phyloP scores from a whole-genome alignment of 176 grass and related monocot species.

The Themeda triandra region DNA sequence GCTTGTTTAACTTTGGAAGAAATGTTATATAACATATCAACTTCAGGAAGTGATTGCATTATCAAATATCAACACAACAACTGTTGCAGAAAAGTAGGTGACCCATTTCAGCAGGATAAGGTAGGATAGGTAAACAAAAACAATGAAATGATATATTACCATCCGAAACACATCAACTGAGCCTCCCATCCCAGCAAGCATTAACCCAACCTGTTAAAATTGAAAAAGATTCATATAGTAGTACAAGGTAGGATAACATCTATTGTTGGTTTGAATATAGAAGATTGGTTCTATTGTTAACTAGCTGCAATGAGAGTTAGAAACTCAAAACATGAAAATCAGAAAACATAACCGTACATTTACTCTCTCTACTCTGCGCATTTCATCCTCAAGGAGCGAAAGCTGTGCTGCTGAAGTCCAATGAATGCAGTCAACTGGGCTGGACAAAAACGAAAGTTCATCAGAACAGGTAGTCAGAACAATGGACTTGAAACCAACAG shows the following conservation, averaged over 20 bases:
- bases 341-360: conserved; percentile 51
- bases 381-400: conserved; percentile 98
- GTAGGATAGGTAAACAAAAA: neutral
- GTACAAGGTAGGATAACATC: neutral
- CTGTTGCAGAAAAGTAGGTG: neutral
- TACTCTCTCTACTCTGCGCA: conserved; percentile 93
- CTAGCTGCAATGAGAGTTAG: neutral
- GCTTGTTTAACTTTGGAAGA: neutral
- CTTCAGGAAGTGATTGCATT: neutral
- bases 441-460: conserved; percentile 43
- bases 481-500: neutral
- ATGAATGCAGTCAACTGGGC: conserved; percentile 98
- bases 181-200: conserved; percentile 94
- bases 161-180: conserved; percentile 86
- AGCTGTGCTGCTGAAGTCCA: conserved; percentile 95
- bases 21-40: neutral
- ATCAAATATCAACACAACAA: too few relatives aligned
- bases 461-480: conserved; percentile 4
- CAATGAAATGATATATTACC: conserved; percentile 47
- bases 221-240: neutral
- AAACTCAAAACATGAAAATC: neutral
- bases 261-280: neutral
- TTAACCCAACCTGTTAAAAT: conserved; percentile 86
- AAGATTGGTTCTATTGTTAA: neutral
- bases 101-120: neutral